These are phyloP conservation scores for Phytopythium cucurbitacearum DNA, from an alignment of 352 stramenopile genomes.

Conservation along the genomic window DNA sequence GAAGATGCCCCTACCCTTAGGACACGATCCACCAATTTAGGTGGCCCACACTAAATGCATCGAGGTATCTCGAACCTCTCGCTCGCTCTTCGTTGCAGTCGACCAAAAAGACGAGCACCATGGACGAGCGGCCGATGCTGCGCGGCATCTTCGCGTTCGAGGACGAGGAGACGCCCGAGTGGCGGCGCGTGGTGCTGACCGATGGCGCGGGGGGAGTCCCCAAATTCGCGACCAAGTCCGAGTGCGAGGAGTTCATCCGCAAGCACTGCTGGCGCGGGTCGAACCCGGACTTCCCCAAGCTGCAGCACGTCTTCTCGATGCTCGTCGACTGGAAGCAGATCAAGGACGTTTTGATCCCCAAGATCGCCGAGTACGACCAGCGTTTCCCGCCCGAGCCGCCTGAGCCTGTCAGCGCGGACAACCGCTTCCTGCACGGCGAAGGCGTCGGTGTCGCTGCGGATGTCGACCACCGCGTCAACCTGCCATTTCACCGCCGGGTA, in stretches of 20 bases:
- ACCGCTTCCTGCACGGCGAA: slow-evolving; percentile 63
- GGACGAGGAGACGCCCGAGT: slow-evolving; percentile 83
- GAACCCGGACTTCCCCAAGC: slow-evolving; percentile 88
- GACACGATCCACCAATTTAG: no score
- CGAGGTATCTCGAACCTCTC: not conserved
- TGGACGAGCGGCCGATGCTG: slow-evolving; percentile 56
- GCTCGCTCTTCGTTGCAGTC: not conserved
- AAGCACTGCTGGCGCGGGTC: slow-evolving; percentile 82
- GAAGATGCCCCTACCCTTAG: no score
- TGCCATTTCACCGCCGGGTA: slow-evolving; percentile 90
- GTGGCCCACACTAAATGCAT: not conserved
- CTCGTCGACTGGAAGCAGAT: slow-evolving; percentile 88
- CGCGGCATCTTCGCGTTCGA: slow-evolving; percentile 85
- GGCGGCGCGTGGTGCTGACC: slow-evolving; percentile 62
- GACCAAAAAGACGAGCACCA: slow-evolving; percentile 5
- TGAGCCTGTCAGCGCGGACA: slow-evolving; percentile 31
- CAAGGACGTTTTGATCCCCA: slow-evolving; percentile 63
- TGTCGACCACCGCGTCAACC: slow-evolving; percentile 84
- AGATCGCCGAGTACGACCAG: slow-evolving; percentile 74
- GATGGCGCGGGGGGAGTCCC: slow-evolving; percentile 67
- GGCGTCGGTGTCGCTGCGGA: slow-evolving; percentile 44
- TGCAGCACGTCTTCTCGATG: slow-evolving; percentile 92
- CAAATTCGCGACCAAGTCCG: slow-evolving; percentile 84
- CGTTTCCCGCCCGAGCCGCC: slow-evolving; percentile 46
- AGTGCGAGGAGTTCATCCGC: slow-evolving; percentile 88